phyloP scores from a whole-genome alignment of 495 filamentous ascomycete species.

The Penicillium tannophilum region DNA sequence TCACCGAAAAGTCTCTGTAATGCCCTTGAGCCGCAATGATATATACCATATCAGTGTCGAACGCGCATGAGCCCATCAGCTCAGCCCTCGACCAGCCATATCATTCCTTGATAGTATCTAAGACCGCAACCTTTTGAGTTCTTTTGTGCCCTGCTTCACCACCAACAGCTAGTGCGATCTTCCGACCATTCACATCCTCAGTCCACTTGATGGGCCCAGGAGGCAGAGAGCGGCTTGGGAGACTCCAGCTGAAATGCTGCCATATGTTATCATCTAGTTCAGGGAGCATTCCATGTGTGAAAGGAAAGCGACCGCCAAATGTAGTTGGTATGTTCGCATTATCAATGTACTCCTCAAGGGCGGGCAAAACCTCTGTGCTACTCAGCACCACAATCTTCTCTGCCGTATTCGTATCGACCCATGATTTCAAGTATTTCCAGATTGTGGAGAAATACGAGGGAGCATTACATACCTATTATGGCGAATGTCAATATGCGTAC shows the following conservation, averaged over 20 bases:
- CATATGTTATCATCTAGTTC: slow-evolving; percentile 23
- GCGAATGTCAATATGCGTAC: neutral
- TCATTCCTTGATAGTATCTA: neutral
- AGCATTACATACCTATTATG: slow-evolving; percentile 29
- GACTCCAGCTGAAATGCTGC: slow-evolving; percentile 13
- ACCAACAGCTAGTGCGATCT: slow-evolving; percentile 27
- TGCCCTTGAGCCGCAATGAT: too few relatives aligned
- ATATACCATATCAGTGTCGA: neutral
- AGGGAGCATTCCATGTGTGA: slow-evolving; percentile 28
- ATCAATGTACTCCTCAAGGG: slow-evolving; percentile 24
- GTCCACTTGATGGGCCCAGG: slow-evolving; percentile 32
- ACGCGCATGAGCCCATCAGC: too few relatives aligned
- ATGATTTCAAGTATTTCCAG: slow-evolving; percentile 31
- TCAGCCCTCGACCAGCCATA: too few relatives aligned
- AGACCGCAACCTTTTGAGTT: neutral
- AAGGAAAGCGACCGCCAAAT: slow-evolving; percentile 27
- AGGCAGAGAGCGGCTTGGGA: slow-evolving; percentile 15
- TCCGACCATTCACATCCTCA: slow-evolving; percentile 12
- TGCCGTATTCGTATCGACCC: slow-evolving; percentile 32
- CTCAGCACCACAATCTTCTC: slow-evolving; percentile 28
- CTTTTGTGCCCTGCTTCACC: neutral
- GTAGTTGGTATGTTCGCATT: slow-evolving; percentile 25
- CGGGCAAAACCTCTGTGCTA: slow-evolving; percentile 17
- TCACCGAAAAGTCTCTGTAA: too few relatives aligned
- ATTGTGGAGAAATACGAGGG: slow-evolving; percentile 29